Percentiles rank a stretch among this genome's conserved stretches.
Conservation (phyloP, 352 stramenopile species). For the Pythium scleroteichum region DNA sequence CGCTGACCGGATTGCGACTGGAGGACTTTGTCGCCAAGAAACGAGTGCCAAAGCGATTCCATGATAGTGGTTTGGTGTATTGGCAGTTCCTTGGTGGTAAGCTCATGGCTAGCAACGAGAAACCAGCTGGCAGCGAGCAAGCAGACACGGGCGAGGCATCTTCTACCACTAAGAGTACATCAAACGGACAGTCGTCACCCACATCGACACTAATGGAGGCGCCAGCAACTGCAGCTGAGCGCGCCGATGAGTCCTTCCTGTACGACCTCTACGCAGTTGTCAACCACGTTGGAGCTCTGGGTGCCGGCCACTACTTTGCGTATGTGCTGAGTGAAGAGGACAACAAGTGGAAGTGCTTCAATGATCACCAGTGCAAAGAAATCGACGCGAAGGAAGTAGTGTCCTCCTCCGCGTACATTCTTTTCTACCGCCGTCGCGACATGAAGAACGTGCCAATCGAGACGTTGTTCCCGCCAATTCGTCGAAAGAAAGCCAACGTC, state of each 20-base stretch:
- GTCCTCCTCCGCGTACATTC: constrained; percentile 86
- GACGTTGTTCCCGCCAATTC: constrained; percentile 71
- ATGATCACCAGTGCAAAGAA: constrained; percentile 93
- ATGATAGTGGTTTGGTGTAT: constrained; percentile 58
- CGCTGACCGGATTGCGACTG: constrained; percentile 92
- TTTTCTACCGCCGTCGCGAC: constrained; percentile 89
- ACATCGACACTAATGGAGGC: constrained; percentile 48
- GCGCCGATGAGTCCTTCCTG: constrained; percentile 58
- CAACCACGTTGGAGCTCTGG: constrained; percentile 96
- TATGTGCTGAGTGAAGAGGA: constrained; percentile 82
- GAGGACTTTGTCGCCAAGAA: constrained; percentile 74
- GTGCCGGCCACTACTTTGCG: constrained; percentile 95
- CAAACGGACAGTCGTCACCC: background rate
- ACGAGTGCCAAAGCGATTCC: constrained; percentile 40
- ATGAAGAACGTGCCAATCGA: constrained; percentile 65
- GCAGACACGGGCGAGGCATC: background rate
- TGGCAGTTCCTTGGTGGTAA: constrained; percentile 82
- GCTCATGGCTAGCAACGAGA: constrained; percentile 32
- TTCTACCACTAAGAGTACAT: background rate
- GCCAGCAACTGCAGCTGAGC: constrained; percentile 56
- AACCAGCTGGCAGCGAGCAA: background rate
- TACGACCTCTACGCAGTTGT: constrained; percentile 98
- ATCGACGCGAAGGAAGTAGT: constrained; percentile 88
- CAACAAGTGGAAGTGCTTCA: constrained; percentile 98
- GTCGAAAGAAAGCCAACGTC: constrained; percentile 34